A percentile compares a stretch with the other conserved stretches of the same genome.
phyloP scores from a whole-genome alignment of 2,329 filamentous ascomycete species.

The Sarocladium oryzae region DNA sequence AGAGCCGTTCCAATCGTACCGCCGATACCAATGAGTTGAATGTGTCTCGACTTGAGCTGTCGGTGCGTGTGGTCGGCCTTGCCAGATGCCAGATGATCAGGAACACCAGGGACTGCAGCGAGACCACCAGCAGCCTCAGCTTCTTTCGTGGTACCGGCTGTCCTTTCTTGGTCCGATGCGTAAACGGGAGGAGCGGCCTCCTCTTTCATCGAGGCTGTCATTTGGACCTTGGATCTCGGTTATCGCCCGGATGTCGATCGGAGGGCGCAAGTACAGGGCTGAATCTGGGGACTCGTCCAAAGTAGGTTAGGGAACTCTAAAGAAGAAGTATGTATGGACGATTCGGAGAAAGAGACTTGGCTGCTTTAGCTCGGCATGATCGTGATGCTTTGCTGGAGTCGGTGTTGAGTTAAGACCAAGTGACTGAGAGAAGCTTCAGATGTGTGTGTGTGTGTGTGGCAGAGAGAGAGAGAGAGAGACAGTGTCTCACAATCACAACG shows the following conservation, averaged over 20 bases:
- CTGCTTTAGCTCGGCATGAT: no score
- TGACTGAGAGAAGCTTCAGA: no score
- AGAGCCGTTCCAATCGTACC: conserved; percentile 59
- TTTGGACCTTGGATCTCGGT: background rate
- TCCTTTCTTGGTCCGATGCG: conserved; percentile 12
- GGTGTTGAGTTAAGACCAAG: no score
- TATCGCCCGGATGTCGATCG: background rate
- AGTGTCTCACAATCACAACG: no score
- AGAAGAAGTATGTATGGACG: no score
- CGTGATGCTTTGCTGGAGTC: no score
- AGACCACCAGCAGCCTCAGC: background rate
- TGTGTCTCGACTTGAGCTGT: conserved; percentile 48
- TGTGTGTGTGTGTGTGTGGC: no score
- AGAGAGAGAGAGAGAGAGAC: no score
- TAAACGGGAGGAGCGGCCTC: conserved; percentile 4
- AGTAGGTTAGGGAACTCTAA: no score
- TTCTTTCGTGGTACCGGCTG: background rate
- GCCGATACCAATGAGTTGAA: conserved; percentile 56
- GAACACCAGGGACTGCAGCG: background rate
- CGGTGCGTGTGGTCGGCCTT: conserved; percentile 35
- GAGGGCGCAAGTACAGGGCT: no score
- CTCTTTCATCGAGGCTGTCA: background rate
- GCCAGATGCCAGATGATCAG: background rate
- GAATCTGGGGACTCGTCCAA: no score
- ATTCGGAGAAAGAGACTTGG: no score